Conservation (phyloP, 805 yeast genomes). For the Isabelozyma pseudorhagii region DNA sequence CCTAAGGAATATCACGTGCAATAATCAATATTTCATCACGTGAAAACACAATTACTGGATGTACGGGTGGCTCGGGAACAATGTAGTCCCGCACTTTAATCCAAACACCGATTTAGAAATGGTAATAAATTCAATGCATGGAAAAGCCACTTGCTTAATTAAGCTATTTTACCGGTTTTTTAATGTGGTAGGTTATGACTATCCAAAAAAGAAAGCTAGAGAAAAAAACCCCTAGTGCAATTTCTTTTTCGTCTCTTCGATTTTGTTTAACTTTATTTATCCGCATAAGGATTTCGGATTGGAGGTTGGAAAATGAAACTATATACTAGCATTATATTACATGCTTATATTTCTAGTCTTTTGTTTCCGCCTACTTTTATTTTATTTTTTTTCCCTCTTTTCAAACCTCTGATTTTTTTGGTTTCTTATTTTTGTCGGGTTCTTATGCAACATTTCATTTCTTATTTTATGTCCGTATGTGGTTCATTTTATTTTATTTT, state of each 20-base stretch:
- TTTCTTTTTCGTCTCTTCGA: neutral
- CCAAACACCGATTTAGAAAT: neutral
- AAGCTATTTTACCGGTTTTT: neutral
- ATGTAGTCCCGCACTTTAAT: neutral
- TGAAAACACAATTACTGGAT: neutral
- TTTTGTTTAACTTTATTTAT: neutral
- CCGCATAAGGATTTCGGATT: neutral
- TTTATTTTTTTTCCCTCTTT: no score
- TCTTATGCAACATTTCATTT: no score
- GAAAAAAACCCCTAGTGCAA: neutral
- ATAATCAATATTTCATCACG: neutral
- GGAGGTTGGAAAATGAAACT: no score
- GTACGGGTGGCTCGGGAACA: neutral
- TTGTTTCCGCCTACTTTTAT: neutral
- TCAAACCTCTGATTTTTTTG: no score
- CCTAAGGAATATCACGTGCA: neutral
- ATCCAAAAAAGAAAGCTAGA: no score
- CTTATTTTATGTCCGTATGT: neutral
- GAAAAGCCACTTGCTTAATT: neutral
- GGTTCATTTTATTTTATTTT: no score
- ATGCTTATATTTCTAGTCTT: neutral
- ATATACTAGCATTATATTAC: neutral
- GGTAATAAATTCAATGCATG: neutral
- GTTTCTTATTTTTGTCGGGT: neutral
- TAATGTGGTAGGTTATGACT: neutral